These are phyloP conservation scores for Plectosphaerella plurivora DNA, from an alignment of 2,329 filamentous ascomycete species.

Conservation along the genomic window DNA sequence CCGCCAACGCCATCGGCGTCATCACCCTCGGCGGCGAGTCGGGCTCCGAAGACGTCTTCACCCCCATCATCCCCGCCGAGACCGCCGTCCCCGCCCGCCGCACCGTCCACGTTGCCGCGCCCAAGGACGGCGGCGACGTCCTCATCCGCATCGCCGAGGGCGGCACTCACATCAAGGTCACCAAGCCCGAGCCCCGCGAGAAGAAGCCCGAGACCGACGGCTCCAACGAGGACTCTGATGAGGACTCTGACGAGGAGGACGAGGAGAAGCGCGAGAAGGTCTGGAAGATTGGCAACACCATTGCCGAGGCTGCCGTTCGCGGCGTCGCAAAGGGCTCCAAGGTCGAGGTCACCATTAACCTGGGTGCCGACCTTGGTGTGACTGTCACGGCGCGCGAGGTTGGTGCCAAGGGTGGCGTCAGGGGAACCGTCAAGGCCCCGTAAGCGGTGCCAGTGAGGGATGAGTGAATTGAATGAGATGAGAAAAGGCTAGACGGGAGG, in stretches of 20 bases:
- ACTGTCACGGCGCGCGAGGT: conserved; percentile 81
- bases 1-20: conserved; percentile 83
- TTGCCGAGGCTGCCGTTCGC: conserved; percentile 82
- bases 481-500: not conserved
- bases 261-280: conserved; percentile 78
- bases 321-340: conserved; percentile 84
- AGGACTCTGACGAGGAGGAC: conserved; percentile 63
- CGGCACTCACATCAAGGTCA: conserved; percentile 86
- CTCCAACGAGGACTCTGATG: conserved; percentile 61
- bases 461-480: not conserved
- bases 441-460: not conserved
- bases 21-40: conserved; percentile 57
- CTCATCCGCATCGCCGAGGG: conserved; percentile 87
- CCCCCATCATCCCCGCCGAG: conserved; percentile 75
- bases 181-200: conserved; percentile 75
- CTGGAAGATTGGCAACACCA: conserved; percentile 79
- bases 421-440: conserved; percentile 48
- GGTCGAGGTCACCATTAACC: conserved; percentile 90
- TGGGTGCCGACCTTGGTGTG: conserved; percentile 73
- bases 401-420: conserved; percentile 78
- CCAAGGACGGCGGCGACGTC: conserved; percentile 80
- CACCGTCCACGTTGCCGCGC: conserved; percentile 71
- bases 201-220: conserved; percentile 66
- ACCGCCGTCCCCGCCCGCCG: conserved; percentile 87
- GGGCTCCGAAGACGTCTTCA: conserved; percentile 64